Evolutionary conservation across 257 asterid genomes (phyloP).

Genomic region (Solanum pinnatisectum): DNA sequence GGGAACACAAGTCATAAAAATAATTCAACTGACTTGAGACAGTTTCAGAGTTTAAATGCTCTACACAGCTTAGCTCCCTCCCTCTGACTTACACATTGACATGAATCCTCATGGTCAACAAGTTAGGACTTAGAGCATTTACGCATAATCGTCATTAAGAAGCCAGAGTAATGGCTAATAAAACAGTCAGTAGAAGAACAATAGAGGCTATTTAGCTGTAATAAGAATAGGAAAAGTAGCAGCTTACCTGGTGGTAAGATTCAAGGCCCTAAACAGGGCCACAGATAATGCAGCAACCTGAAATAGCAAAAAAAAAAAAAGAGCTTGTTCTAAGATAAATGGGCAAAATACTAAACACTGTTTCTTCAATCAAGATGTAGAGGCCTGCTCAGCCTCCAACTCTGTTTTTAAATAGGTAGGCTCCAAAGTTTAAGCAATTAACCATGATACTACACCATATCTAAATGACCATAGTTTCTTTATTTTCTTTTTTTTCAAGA

Average conservation of each 20-base stretch:
- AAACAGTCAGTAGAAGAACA: not conserved
- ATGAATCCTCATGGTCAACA: not conserved
- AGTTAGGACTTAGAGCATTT: not conserved
- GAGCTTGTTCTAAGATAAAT: not conserved
- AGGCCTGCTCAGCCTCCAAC: not conserved
- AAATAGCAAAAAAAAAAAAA: not conserved
- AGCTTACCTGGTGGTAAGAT: conserved; percentile 67
- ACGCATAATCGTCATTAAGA: not conserved
- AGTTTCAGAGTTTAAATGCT: not conserved
- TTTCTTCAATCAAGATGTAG: not conserved
- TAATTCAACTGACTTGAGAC: not conserved
- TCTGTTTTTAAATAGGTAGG: not conserved
- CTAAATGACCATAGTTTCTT: not conserved
- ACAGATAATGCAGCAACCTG: conserved; percentile 91
- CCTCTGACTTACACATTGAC: not conserved
- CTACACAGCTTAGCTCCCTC: not conserved
- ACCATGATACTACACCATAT: not conserved
- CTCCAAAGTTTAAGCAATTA: not conserved
- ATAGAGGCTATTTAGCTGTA: not conserved
- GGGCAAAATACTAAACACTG: conserved; percentile 4
- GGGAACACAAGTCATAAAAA: not conserved
- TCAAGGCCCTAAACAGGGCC: conserved; percentile 82
- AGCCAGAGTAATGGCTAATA: not conserved
- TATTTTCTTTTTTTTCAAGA: not conserved
- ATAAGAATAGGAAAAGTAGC: not conserved